These are phyloP conservation scores for Amanita molliuscula DNA, from an alignment of 768 basidiomycete genomes.

Conservation along the genomic window DNA sequence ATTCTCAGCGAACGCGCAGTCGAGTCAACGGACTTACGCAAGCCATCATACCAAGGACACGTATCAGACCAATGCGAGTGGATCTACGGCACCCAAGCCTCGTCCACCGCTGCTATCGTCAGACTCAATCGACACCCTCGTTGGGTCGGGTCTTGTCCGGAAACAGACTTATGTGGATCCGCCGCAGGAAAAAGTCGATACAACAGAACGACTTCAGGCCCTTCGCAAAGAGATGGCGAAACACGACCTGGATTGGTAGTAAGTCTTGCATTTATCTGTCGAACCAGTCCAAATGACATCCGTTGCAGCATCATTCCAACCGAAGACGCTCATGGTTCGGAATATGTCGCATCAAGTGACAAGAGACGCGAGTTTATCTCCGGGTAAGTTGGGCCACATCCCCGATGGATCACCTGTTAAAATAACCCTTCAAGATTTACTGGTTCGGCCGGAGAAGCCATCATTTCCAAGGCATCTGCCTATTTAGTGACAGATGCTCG, in stretches of 20 bases:
- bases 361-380: slow-evolving; percentile 72
- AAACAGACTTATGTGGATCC: slow-evolving; percentile 58
- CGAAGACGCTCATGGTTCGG: slow-evolving; percentile 78
- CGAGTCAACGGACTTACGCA: slow-evolving; percentile 13
- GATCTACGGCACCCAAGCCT: slow-evolving; percentile 24
- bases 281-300: slow-evolving; percentile 6
- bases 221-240: slow-evolving; percentile 58
- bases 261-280: slow-evolving; percentile 19
- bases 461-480: slow-evolving; percentile 55
- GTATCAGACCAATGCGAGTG: slow-evolving; percentile 18
- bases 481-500: slow-evolving; percentile 75
- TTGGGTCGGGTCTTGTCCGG: slow-evolving; percentile 64
- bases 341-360: slow-evolving; percentile 70
- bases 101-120: slow-evolving; percentile 33
- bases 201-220: slow-evolving; percentile 46
- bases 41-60: slow-evolving; percentile 14
- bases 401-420: background rate
- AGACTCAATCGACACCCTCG: slow-evolving; percentile 62
- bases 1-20: slow-evolving; percentile 17
- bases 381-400: slow-evolving; percentile 36
- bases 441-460: slow-evolving; percentile 54
- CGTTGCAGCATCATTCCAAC: slow-evolving; percentile 54
- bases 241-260: slow-evolving; percentile 71
- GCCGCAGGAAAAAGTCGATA: slow-evolving; percentile 43
- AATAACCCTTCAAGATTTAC: slow-evolving; percentile 15